phyloP scores from a whole-genome alignment of 2,329 filamentous ascomycete genomes.

The Atkinsonella hypoxylon region DNA sequence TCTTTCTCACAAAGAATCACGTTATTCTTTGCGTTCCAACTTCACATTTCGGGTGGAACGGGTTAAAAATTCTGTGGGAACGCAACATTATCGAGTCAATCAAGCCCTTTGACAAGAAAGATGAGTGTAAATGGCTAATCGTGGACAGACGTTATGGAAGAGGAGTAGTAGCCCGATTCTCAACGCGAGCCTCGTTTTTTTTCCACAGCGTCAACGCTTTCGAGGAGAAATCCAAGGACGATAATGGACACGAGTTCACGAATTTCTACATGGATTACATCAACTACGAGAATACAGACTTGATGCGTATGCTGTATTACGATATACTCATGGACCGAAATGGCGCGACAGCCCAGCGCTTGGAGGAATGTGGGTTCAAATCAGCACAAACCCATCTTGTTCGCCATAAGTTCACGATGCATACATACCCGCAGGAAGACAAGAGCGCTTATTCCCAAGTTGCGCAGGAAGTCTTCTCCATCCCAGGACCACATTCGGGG shows the following conservation, averaged over 20 bases:
- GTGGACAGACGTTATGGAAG: conserved; percentile 50
- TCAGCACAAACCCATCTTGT: conserved; percentile 24
- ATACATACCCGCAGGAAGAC: conserved; percentile 4
- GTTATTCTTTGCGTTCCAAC: conserved; percentile 64
- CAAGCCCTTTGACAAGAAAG: conserved; percentile 43
- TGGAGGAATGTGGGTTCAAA: conserved; percentile 27
- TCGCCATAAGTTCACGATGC: conserved; percentile 32
- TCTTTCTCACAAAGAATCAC: conserved; percentile 60
- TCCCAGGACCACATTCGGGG: conserved; percentile 40
- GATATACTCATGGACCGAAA: conserved; percentile 48
- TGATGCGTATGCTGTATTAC: conserved; percentile 58
- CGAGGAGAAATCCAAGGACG: conserved; percentile 39
- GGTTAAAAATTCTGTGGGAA: conserved; percentile 49
- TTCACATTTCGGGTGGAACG: conserved; percentile 44
- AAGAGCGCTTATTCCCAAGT: conserved; percentile 9
- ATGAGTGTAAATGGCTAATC: conserved; percentile 58
- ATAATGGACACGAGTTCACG: conserved; percentile 16
- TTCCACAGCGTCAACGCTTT: conserved; percentile 75
- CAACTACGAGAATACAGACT: conserved; percentile 50
- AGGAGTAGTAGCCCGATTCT: conserved; percentile 58
- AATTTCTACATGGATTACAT: conserved; percentile 55
- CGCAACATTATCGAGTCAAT: conserved; percentile 60
- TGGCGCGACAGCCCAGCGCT: conserved; percentile 30
- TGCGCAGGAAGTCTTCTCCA: conserved; percentile 28
- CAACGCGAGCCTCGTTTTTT: conserved; percentile 58